A percentile compares a stretch with the other conserved stretches of the same genome.
These are phyloP conservation scores for Amoebophrya sp. DNA, from an alignment of 169 alveolate genomes.

Conservation along the genomic window DNA sequence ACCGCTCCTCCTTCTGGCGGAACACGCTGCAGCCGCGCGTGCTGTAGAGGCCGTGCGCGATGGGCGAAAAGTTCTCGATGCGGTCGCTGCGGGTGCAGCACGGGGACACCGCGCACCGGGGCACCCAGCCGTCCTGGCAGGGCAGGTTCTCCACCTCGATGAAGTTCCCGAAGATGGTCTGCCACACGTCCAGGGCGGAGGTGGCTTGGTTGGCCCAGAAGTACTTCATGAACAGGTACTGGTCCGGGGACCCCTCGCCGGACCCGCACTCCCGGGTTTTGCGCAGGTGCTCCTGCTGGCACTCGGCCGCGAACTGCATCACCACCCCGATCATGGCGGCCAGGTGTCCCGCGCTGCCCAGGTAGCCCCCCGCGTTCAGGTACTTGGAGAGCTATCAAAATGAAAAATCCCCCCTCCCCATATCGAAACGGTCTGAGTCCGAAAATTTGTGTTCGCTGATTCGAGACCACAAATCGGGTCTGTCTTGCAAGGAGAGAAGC, in stretches of 20 bases:
- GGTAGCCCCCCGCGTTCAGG: slow-evolving; percentile 43
- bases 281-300: not conserved
- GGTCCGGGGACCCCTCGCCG: slow-evolving; percentile 22
- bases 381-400: too few relatives aligned
- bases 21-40: slow-evolving; percentile 37
- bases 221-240: slow-evolving; percentile 42
- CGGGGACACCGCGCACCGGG: slow-evolving; percentile 45
- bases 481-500: too few relatives aligned
- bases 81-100: slow-evolving; percentile 50
- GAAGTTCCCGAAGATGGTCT: slow-evolving; percentile 47
- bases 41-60: slow-evolving; percentile 40
- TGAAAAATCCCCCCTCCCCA: too few relatives aligned
- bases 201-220: slow-evolving; percentile 42
- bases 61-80: slow-evolving; percentile 33
- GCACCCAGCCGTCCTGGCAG: slow-evolving; percentile 49
- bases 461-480: too few relatives aligned
- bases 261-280: not conserved
- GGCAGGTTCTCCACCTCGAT: slow-evolving; percentile 30
- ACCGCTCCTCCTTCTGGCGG: slow-evolving; percentile 34
- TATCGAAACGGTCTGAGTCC: too few relatives aligned
- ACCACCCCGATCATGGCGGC: slow-evolving; percentile 35
- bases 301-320: not conserved
- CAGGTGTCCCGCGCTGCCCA: slow-evolving; percentile 8
- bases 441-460: too few relatives aligned
- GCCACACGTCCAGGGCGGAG: slow-evolving; percentile 43